These are phyloP conservation scores for Pterocarpus santalinus DNA, from an alignment of 306 rosid species.

Conservation along the genomic window DNA sequence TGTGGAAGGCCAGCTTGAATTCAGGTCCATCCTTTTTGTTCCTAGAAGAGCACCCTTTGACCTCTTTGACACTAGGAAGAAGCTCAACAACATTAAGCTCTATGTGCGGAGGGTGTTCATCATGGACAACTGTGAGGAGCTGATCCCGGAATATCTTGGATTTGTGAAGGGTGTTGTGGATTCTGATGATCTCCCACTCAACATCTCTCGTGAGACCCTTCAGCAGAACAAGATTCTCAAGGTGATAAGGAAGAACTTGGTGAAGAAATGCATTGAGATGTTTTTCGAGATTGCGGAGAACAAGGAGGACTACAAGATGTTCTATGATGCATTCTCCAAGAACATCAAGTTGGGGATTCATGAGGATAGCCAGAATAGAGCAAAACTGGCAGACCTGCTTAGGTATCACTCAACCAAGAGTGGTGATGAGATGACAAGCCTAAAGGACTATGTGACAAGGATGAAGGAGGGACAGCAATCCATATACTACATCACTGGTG, in stretches of 20 bases:
- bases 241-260: constrained; percentile 69
- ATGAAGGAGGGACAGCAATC: constrained; percentile 75
- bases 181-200: constrained; percentile 71
- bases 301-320: constrained; percentile 63
- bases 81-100: constrained; percentile 69
- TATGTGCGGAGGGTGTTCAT: constrained; percentile 73
- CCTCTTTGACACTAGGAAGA: constrained; percentile 67
- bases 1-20: constrained; percentile 72
- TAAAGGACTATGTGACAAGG: constrained; percentile 69
- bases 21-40: constrained; percentile 66
- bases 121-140: constrained; percentile 75
- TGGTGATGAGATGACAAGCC: constrained; percentile 69
- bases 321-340: constrained; percentile 69
- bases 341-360: constrained; percentile 71
- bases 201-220: constrained; percentile 68
- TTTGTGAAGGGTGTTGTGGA: constrained; percentile 72
- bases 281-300: constrained; percentile 71
- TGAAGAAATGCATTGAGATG: constrained; percentile 73
- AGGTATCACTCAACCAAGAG: constrained; percentile 72
- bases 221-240: constrained; percentile 74
- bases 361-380: constrained; percentile 69
- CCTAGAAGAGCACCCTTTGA: constrained; percentile 72
- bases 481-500: constrained; percentile 70
- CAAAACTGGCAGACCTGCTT: constrained; percentile 63
- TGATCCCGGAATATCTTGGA: constrained; percentile 70